Conservation (phyloP, 257 asterid genomes). For the Solanum corneliomulleri region DNA sequence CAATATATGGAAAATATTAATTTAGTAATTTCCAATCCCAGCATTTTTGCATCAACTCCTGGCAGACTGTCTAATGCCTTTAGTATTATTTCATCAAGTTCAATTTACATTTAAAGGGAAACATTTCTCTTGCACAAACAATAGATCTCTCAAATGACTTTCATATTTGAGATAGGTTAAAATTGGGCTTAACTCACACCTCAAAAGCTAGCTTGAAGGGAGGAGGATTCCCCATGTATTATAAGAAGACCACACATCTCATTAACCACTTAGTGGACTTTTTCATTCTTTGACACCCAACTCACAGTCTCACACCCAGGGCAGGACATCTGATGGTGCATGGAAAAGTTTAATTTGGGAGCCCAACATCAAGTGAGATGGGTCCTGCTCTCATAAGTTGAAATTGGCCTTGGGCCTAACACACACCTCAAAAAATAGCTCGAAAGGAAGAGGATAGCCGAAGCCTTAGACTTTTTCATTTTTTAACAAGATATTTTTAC, state of each 20-base stretch:
- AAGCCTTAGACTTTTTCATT: neutral
- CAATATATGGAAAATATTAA: neutral
- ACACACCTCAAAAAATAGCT: neutral
- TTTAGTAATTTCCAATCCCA: neutral
- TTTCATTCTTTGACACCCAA: neutral
- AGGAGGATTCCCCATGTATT: neutral
- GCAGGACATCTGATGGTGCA: neutral
- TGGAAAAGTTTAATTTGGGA: neutral
- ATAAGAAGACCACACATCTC: neutral
- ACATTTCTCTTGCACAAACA: neutral
- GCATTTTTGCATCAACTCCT: neutral
- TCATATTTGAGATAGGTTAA: neutral
- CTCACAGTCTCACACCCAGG: neutral
- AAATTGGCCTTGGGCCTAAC: neutral
- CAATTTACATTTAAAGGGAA: neutral
- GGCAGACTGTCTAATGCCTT: neutral
- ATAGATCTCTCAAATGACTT: neutral
- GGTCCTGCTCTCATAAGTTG: neutral
- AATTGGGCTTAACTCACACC: neutral
- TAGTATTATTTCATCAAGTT: neutral
- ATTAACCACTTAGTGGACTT: neutral
- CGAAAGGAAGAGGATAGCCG: neutral
- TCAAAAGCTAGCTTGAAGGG: neutral
- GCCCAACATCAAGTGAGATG: neutral
- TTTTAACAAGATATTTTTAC: neutral